Percentiles rank a stretch among this genome's conserved stretches.
Conservation (phyloP, 1,284 basidiomycete species). For the Sporisorium iseilematis-ciliati region DNA sequence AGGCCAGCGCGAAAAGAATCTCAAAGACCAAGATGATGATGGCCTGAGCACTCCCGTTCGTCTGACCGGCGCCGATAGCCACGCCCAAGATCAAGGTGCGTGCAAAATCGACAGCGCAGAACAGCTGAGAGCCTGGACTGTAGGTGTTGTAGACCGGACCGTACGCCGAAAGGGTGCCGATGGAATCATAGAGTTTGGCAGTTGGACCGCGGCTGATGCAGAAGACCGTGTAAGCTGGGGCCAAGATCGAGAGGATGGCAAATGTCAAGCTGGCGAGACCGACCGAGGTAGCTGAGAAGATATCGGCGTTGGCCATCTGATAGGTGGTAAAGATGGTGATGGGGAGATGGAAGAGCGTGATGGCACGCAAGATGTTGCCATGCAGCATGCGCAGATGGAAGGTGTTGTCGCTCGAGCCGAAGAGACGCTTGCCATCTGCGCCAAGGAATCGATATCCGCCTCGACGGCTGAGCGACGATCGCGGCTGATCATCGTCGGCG, state of each 20-base stretch:
- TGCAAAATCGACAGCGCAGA: conserved; percentile 82
- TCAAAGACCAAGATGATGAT: conserved; percentile 78
- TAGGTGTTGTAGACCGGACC: conserved; percentile 98
- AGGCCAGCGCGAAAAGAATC: conserved; percentile 56
- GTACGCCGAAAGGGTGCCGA: conserved; percentile 86
- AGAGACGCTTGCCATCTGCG: conserved; percentile 14
- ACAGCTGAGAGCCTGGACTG: conserved; percentile 89
- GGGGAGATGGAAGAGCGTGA: conserved; percentile 92
- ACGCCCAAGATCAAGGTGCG: conserved; percentile 84
- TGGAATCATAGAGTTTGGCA: conserved; percentile 93
- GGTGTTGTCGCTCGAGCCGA: conserved; percentile 47
- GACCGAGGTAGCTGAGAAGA: conserved; percentile 74
- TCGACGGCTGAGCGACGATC: conserved; percentile 42
- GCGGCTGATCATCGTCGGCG: conserved; percentile 23
- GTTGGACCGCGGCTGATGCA: conserved; percentile 83
- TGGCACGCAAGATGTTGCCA: conserved; percentile 89
- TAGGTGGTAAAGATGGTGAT: conserved; percentile 91
- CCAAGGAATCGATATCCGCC: conserved; percentile 52
- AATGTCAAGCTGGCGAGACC: conserved; percentile 82
- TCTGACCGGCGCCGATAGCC: conserved; percentile 88
- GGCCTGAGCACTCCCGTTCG: conserved; percentile 88
- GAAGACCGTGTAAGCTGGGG: conserved; percentile 81
- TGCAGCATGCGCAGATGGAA: conserved; percentile 71
- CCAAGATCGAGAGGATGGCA: conserved; percentile 80
- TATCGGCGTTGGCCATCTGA: conserved; percentile 78